A percentile compares a stretch with the other conserved stretches of the same genome.
Evolutionary conservation across 1,284 basidiomycete species (phyloP).

Genomic region (Ganoderma lucidum): DNA sequence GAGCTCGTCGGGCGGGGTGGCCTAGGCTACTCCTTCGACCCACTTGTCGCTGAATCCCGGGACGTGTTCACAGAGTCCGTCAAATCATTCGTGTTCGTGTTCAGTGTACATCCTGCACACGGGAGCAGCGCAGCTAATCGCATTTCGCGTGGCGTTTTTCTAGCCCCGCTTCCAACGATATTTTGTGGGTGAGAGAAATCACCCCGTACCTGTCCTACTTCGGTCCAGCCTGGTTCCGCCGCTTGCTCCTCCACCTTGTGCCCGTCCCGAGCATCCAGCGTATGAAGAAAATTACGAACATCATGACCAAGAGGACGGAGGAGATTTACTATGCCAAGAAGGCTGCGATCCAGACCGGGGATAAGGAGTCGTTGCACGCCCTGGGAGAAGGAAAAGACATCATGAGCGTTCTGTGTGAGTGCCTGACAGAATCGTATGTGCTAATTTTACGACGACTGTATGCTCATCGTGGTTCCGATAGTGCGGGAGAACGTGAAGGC

Average conservation of each 20-base stretch:
- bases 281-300: slow-evolving; percentile 39
- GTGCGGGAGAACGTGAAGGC: slow-evolving; percentile 13
- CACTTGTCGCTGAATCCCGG: slow-evolving; percentile 35
- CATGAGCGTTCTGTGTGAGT: slow-evolving; percentile 16
- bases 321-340: slow-evolving; percentile 52
- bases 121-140: too few relatives aligned
- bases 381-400: slow-evolving; percentile 41
- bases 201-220: slow-evolving; percentile 2
- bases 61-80: slow-evolving; percentile 35
- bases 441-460: background rate
- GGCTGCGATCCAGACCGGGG: slow-evolving; percentile 51
- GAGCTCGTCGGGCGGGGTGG: slow-evolving; percentile 43
- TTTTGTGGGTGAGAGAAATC: background rate
- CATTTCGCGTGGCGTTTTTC: background rate
- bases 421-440: background rate
- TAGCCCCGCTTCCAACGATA: background rate
- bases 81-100: slow-evolving; percentile 22
- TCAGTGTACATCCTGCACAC: background rate
- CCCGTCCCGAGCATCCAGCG: slow-evolving; percentile 2
- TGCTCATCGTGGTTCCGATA: background rate
- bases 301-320: slow-evolving; percentile 44
- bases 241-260: slow-evolving; percentile 7
- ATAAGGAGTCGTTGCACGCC: slow-evolving; percentile 32
- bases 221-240: slow-evolving; percentile 2
- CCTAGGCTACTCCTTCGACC: slow-evolving; percentile 49